Evolutionary conservation across 1,139 yeast species (phyloP).

Genomic region (Debaryomycetaceae sp.): DNA sequence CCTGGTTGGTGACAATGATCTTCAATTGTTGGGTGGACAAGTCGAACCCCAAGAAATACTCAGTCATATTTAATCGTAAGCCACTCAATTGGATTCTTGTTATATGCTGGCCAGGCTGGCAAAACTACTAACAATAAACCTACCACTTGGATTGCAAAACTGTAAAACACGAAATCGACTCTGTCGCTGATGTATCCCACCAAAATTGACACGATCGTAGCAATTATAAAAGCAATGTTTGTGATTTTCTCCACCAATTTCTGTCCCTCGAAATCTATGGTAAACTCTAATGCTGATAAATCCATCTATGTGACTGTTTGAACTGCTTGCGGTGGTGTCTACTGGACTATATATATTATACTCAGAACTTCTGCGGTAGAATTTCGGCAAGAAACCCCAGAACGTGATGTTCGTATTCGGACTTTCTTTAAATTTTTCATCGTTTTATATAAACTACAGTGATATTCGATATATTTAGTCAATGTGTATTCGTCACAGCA

Average conservation of each 20-base stretch:
- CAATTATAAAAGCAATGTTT: constrained; percentile 14
- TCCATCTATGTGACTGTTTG: constrained; percentile 1
- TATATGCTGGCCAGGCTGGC: constrained; percentile 58
- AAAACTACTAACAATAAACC: constrained; percentile 38
- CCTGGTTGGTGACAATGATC: constrained; percentile 59
- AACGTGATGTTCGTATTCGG: neutral
- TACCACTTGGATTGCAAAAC: constrained; percentile 33
- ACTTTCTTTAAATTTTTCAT: too few relatives aligned
- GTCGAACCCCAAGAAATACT: constrained; percentile 69
- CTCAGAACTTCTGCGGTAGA: neutral
- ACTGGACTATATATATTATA: too few relatives aligned
- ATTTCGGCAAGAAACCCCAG: neutral
- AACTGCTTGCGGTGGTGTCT: too few relatives aligned
- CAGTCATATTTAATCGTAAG: constrained; percentile 26
- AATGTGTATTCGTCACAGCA: neutral
- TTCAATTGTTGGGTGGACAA: constrained; percentile 88
- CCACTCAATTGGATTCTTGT: constrained; percentile 44
- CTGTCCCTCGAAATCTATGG: constrained; percentile 65
- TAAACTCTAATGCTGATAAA: constrained; percentile 39
- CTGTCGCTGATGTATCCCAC: constrained; percentile 46
- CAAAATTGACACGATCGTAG: constrained; percentile 33
- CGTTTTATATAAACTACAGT: neutral
- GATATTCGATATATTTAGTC: neutral
- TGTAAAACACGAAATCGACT: constrained; percentile 30
- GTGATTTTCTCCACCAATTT: constrained; percentile 30